Conservation (phyloP, 108 stramenopile genomes). For the Nannochloropsis gaditana region DNA sequence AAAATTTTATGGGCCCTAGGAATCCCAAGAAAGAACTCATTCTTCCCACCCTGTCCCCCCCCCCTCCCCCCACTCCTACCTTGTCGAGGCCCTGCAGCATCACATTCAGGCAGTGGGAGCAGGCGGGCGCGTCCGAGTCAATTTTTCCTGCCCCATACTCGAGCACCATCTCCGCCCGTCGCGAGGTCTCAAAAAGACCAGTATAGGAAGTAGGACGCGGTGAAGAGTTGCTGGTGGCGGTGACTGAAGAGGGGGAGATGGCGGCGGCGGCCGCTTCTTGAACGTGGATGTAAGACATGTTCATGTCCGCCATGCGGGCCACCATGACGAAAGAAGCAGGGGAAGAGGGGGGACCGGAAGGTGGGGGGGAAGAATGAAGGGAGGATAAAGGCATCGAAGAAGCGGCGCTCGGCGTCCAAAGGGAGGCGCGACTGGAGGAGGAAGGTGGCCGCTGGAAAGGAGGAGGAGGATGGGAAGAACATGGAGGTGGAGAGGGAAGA, state of each 20-base stretch:
- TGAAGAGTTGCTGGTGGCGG: not conserved
- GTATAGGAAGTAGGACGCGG: not conserved
- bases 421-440: not conserved
- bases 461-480: not conserved
- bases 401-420: not conserved
- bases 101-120: not conserved
- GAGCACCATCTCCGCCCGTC: not conserved
- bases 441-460: not conserved
- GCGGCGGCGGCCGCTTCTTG: conserved; percentile 19
- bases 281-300: conserved; percentile 6
- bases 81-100: not conserved
- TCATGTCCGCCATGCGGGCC: not conserved
- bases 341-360: not conserved
- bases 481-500: too few species aligned
- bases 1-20: too few species aligned
- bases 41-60: too few species aligned
- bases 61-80: not conserved
- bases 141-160: not conserved
- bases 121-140: not conserved
- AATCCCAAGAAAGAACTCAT: too few species aligned
- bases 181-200: not conserved
- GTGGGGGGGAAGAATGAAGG: not conserved
- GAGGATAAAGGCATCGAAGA: not conserved
- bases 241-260: not conserved
- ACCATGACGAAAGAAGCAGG: conserved; percentile 9